Base-by-base conservation (phyloP, 345 rosid genomes). In the Corchorus capsularis region DNA sequence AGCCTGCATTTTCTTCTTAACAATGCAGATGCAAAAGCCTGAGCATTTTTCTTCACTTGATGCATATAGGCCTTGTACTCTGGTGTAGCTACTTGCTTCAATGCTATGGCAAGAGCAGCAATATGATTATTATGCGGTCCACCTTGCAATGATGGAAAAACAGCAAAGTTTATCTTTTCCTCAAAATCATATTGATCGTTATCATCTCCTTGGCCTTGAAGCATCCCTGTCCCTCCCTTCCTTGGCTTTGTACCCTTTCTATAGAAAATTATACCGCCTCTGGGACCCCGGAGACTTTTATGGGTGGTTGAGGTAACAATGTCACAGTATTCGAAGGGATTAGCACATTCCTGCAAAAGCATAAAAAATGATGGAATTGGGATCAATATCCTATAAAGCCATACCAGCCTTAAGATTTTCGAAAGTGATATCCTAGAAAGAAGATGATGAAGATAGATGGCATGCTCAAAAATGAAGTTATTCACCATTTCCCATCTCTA, bases 91-190 rank as follows among this genome's bases (percentile, higher is more conserved):
- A 86, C 90, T 83, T 91, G 94, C 71, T 84, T 91, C 68, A 89
- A 83, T 73, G 94, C 93, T 69, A 91, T 86, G 70, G 92, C 90
- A 77, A 91, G 94, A 59, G 94, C 93, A 83, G 92, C 90, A 60
- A 91, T 93, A 77, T 94, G 98, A 86, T 91, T 94, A 79, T 93
- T 94, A 80, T 94, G 98, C 9, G 98, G 97, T 3, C 98, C 98
- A 3, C 98, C 98, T 86, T 94, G 98, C 71, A 90, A 77, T 16
- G 94, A 89, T 78, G 98, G 99, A 79, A 90, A 93, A 50, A 95
- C 96, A 13, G 97, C 86, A 81, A 91, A 95, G 67, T 93, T 95
- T 73, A 95, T 93, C 85, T 84, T 93, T 78, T 91, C 97, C 89
- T 93, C 98, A 15, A 91, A 90, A 75, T 95, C 92, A 80, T 91